These are phyloP conservation scores for Collybiopsis confluens DNA, from an alignment of 768 basidiomycete genomes.

Conservation along the genomic window DNA sequence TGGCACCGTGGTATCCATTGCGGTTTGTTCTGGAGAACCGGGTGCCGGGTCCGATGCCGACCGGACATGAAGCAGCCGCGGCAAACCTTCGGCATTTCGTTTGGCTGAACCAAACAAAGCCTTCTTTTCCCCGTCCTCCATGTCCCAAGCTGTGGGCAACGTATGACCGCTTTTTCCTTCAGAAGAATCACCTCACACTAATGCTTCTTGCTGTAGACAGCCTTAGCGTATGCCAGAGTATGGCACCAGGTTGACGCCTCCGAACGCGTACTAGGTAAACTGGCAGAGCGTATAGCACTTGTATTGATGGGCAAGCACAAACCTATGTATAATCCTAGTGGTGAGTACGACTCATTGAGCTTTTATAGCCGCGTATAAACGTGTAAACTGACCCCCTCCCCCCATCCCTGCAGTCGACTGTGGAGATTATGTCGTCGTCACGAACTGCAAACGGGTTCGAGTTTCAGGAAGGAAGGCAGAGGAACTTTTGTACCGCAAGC, in stretches of 20 bases:
- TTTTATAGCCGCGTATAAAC: not conserved
- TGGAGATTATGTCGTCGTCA: slow-evolving; percentile 97
- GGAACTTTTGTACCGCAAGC: slow-evolving; percentile 83
- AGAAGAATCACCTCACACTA: not conserved
- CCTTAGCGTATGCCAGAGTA: slow-evolving; percentile 87
- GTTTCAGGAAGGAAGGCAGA: slow-evolving; percentile 88
- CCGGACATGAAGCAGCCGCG: not conserved
- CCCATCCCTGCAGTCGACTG: slow-evolving; percentile 91
- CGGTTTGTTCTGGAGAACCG: not conserved
- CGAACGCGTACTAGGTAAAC: slow-evolving; percentile 88
- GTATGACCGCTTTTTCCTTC: slow-evolving; percentile 37
- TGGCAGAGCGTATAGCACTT: slow-evolving; percentile 90
- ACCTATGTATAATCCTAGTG: slow-evolving; percentile 89
- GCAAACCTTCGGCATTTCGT: not conserved
- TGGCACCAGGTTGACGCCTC: slow-evolving; percentile 96
- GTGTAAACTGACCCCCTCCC: too few relatives aligned
- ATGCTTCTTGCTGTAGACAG: slow-evolving; percentile 54
- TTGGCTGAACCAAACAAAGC: not conserved
- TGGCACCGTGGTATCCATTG: not conserved
- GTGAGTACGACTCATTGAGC: slow-evolving; percentile 38
- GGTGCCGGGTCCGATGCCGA: slow-evolving; percentile 6
- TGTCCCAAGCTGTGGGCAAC: slow-evolving; percentile 84
- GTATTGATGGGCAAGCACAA: slow-evolving; percentile 99
- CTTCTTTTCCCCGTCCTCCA: slow-evolving; percentile 21
- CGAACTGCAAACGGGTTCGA: slow-evolving; percentile 77